phyloP scores from a whole-genome alignment of 306 rosid species.

The Lithocarpus polystachyus region DNA sequence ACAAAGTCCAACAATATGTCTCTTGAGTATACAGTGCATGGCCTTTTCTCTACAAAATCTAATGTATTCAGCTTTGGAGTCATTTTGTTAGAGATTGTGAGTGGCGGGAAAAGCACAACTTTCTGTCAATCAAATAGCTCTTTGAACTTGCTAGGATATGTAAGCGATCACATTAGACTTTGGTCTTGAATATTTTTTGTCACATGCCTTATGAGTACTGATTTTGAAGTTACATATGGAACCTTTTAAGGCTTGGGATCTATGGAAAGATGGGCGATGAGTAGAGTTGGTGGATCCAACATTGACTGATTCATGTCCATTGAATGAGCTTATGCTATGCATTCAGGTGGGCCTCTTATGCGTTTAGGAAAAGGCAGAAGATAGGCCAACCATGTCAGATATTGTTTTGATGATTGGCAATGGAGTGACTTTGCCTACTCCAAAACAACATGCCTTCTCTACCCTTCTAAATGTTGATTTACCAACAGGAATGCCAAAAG shows the following conservation, averaged over 20 bases:
- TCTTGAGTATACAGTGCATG: conserved; percentile 19
- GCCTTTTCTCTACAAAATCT: conserved; percentile 16
- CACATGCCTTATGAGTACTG: background rate
- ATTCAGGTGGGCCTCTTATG: conserved; percentile 9
- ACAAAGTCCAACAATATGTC: too few species aligned
- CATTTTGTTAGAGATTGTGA: conserved; percentile 11
- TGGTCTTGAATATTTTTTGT: too few species aligned
- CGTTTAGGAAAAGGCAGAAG: conserved; percentile 14
- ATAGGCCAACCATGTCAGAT: conserved; percentile 2
- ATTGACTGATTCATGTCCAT: background rate
- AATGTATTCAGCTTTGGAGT: conserved; percentile 21
- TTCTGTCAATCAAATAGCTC: background rate
- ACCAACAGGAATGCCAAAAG: background rate
- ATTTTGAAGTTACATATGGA: too few species aligned
- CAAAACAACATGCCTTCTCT: conserved; percentile 16
- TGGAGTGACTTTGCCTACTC: conserved; percentile 4
- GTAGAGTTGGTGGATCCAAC: conserved; percentile 27
- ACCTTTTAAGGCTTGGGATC: background rate
- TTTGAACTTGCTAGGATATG: conserved; percentile 14
- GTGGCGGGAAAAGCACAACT: conserved; percentile 17
- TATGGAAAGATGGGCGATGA: conserved; percentile 2
- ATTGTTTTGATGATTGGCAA: conserved; percentile 14
- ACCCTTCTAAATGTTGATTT: background rate
- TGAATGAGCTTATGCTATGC: background rate
- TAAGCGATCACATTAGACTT: background rate